Evolutionary conservation across 140 eudicot species (phyloP), one percentile per base, ranked within the genome.

Genomic region (Erigeron philadelphicus): DNA sequence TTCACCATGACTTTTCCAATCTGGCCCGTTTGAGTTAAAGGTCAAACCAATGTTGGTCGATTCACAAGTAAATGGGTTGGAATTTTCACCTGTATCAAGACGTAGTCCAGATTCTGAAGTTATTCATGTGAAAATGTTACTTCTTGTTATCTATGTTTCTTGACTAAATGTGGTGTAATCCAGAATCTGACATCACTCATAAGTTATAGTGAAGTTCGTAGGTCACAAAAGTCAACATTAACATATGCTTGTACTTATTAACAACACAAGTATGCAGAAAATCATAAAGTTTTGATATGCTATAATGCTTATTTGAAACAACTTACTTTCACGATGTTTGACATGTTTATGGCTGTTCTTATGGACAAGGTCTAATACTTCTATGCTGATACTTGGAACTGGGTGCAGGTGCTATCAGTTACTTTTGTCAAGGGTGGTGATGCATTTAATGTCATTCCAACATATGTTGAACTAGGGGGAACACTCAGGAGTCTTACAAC

Each of bases 401-500:
- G 44, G 67, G 62, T 85, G 61, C 68, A 91, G 96, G 96, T 91
- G 73, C 73, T 88, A 64, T 87, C 96, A 11, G 85, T 90, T 47
- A 88, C 96, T 55, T 86, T 78, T 74, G 89, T 88, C 58, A 80
- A 63, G 74, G 95, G 84, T 15, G 96, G 97, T 17, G 64, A 71
- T 7, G 91, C 90, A 1, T 80, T 64, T 11, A 84, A 85, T 75
- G 76, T 85, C 21, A 82, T 90, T 49, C 90, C 94, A 6, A 58
- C 87, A 11, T 72, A 72, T 67, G 95, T 91, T 41, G 90, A 88
- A 75, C 12, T 91, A 7, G 89, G 95, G 40, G 97, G 97, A 45
- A 88, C 96, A 12, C 78, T 88, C 43, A 84, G 96, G 77, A 86
- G 96, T 79, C 89, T 88, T 52, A 88, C 96, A 0, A 91, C 89